A percentile compares a stretch with the other conserved stretches of the same genome.
phyloP scores from a whole-genome alignment of 768 basidiomycete genomes.

The Chalciporus pseudorubinellus region DNA sequence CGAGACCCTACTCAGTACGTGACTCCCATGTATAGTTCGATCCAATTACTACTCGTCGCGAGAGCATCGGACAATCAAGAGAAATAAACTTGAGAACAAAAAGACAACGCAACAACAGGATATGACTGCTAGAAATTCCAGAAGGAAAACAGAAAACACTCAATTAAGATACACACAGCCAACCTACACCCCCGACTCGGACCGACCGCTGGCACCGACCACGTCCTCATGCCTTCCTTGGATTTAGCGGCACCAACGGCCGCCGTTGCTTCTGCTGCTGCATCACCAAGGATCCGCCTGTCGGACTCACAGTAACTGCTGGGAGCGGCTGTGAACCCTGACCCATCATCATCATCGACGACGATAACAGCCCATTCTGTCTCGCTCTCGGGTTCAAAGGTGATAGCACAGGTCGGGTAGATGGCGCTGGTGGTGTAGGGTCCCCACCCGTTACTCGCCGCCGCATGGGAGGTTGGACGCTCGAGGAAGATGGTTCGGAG shows the following conservation, averaged over 20 bases:
- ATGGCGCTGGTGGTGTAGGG: slow-evolving; percentile 18
- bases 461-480: slow-evolving; percentile 48
- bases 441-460: slow-evolving; percentile 62
- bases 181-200: not conserved
- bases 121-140: not conserved
- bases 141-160: not conserved
- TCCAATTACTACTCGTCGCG: too few relatives aligned
- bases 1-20: too few relatives aligned
- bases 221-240: slow-evolving; percentile 21
- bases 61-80: not conserved
- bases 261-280: slow-evolving; percentile 41
- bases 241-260: slow-evolving; percentile 40
- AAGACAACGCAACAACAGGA: not conserved
- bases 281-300: slow-evolving; percentile 24
- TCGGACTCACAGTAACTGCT: slow-evolving; percentile 9
- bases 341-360: slow-evolving; percentile 36
- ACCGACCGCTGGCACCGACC: not conserved
- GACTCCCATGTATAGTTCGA: too few relatives aligned
- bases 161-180: not conserved
- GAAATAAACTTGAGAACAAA: not conserved
- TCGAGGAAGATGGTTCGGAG: slow-evolving; percentile 19
- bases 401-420: slow-evolving; percentile 50
- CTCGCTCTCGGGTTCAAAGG: slow-evolving; percentile 73
- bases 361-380: slow-evolving; percentile 42
- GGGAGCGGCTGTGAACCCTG: slow-evolving; percentile 36